Evolutionary conservation across 441 rosid genomes (phyloP).

Genomic region (Adansonia gregorii): DNA sequence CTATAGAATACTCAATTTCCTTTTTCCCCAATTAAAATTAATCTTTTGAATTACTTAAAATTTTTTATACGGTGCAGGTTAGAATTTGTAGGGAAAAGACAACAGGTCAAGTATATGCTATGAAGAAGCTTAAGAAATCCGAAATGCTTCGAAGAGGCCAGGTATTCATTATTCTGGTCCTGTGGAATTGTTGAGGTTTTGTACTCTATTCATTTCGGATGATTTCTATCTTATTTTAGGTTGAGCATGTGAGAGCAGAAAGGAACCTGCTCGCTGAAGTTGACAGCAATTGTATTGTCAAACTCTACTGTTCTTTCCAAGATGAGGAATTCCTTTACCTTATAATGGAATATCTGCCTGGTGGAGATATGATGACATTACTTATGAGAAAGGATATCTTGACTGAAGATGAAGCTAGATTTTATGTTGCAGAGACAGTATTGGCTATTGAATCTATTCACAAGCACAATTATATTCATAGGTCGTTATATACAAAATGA

Average conservation of each 20-base stretch:
- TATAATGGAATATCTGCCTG: constrained; percentile 97
- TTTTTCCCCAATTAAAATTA: neutral
- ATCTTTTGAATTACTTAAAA: neutral
- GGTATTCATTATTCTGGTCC: constrained; percentile 42
- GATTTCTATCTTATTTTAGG: constrained; percentile 48
- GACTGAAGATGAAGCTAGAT: constrained; percentile 88
- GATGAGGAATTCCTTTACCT: constrained; percentile 96
- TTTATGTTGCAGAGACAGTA: constrained; percentile 94
- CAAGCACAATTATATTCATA: constrained; percentile 83
- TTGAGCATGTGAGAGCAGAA: constrained; percentile 98
- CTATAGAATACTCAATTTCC: neutral
- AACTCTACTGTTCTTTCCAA: constrained; percentile 94
- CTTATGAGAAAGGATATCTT: constrained; percentile 95
- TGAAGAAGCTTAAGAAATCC: constrained; percentile 95
- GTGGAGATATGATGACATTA: constrained; percentile 99
- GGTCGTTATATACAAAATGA: constrained; percentile 42
- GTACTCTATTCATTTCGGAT: constrained; percentile 17
- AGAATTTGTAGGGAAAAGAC: constrained; percentile 87
- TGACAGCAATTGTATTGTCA: constrained; percentile 95
- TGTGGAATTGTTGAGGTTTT: constrained; percentile 22
- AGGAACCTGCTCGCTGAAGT: constrained; percentile 96
- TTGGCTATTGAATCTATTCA: constrained; percentile 96
- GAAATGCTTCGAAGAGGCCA: constrained; percentile 99
- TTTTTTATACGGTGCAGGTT: constrained; percentile 55
- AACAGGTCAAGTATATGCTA: constrained; percentile 90